Evolutionary conservation across 1,284 basidiomycete species (phyloP), one percentile per base, ranked within the genome.

Genomic region (Coniophora puteana): DNA sequence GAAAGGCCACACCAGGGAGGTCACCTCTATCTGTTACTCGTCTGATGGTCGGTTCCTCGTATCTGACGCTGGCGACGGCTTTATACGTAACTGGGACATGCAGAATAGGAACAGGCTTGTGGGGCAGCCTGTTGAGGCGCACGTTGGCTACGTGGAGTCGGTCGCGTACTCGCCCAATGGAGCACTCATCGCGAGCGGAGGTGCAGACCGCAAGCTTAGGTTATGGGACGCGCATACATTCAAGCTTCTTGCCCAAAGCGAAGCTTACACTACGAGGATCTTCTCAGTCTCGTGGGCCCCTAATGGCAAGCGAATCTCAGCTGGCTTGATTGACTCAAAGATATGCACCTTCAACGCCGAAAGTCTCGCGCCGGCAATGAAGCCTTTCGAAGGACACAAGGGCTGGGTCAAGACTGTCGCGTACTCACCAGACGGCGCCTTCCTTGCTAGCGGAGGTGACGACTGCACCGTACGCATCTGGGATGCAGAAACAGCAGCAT

Each of bases 401-500:
- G n/a, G n/a, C n/a, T n/a, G n/a, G 10, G 26, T 27, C n/a, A 27
- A 27, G 8, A 27, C 26, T n/a, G 26, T 27, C 8, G 26, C 26
- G n/a, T 27, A 27, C 26, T 27, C 26, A n/a, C 26, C 26, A 8
- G n/a, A n/a, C n/a, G n/a, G n/a, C n/a, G n/a, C n/a, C n/a, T n/a
- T n/a, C n/a, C n/a, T n/a, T n/a, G n/a, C 10, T 10, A 8, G 26
- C 10, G 26, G 10, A n/a, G n/a, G 10, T 10, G 26, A 27, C 12
- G 35, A 36, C 35, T 8, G 17, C 8, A 36, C 35, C 8, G 21
- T 36, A 12, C 17, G 35, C 12, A 24, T 36, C 17, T 36, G 35
- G 35, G 35, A 36, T 25, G 35, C 21, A 8, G 21, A 12, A 22
- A 22, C 35, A 10, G 35, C 14, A 13, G 13, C 8, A 10, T 8